These are phyloP conservation scores for Huntiella decipiens DNA, from an alignment of 2,329 filamentous ascomycete genomes.

Conservation along the genomic window DNA sequence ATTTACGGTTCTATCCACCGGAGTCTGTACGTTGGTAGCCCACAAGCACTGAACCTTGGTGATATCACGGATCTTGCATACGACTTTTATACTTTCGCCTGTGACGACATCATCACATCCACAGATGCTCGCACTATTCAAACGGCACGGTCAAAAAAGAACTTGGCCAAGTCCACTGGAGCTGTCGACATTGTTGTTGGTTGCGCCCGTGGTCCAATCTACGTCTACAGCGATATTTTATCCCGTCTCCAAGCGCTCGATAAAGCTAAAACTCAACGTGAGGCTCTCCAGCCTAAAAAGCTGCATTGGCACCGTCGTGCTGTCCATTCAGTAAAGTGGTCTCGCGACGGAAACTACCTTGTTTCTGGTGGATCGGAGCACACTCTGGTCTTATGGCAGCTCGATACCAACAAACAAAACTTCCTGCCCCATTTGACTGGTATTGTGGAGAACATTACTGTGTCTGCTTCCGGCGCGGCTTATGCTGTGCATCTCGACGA, in stretches of 20 bases:
- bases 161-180: slow-evolving; percentile 5
- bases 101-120: slow-evolving; percentile 44
- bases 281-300: slow-evolving; percentile 40
- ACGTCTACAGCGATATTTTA: slow-evolving; percentile 63
- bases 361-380: slow-evolving; percentile 86
- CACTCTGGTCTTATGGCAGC: slow-evolving; percentile 78
- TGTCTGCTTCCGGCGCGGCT: slow-evolving; percentile 60
- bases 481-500: slow-evolving; percentile 78
- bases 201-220: slow-evolving; percentile 55
- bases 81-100: slow-evolving; percentile 34
- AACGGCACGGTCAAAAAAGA: slow-evolving; percentile 14
- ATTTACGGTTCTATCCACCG: slow-evolving; percentile 17
- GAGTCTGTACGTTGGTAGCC: slow-evolving; percentile 20
- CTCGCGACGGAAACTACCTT: slow-evolving; percentile 85
- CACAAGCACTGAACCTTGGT: slow-evolving; percentile 13
- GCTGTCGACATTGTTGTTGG: slow-evolving; percentile 62
- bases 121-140: slow-evolving; percentile 37
- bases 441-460: slow-evolving; percentile 63
- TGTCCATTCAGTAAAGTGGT: slow-evolving; percentile 79
- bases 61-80: slow-evolving; percentile 15
- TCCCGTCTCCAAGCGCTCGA: slow-evolving; percentile 31
- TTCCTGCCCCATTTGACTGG: slow-evolving; percentile 81
- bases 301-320: slow-evolving; percentile 83
- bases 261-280: slow-evolving; percentile 22
- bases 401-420: slow-evolving; percentile 67